Base-by-base conservation (phyloP, 345 rosid species). In the Arabis hirsuta region DNA sequence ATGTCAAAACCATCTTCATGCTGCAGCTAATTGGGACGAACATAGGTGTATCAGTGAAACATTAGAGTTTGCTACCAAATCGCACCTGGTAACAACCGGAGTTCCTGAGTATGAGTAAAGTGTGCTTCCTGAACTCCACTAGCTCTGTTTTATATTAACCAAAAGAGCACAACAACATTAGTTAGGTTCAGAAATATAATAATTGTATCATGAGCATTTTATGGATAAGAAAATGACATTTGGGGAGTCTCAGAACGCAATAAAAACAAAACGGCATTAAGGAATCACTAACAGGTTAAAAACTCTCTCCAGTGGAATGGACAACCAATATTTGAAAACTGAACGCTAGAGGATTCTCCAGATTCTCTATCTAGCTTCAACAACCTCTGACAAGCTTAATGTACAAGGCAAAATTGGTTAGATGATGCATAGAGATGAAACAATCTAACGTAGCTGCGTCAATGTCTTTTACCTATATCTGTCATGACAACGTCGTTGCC, bases 21-120 rank as follows among this genome's bases (percentile, higher is more conserved):
- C 29, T 48, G 42, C 24, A 62, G 66, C 72, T 32, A 69, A 58
- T 20, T 52, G 51, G 51, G 74, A 58, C 29, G 36, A 43, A 36
- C n/a, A 43, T 20, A 31, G 8, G 22, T 1, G 6, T 22, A 13
- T 24, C 12, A 36, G 57, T 7, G 47, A 58, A 59, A 20, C 9
- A 5, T 2, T 13, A 11, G 48, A 1, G 32, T 2, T 45, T 51
- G 32, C 9, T 7, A 62, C 6, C 13, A 10, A 46, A 46, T 29
- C 38, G 10, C 80, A 91, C 98, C 99, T 74, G 99, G 99, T 61
- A 94, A 80, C 78, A 87, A 80, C 73, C 72, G 82, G 69, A 88
- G 86, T 62, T 46, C 27, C 55, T 91, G 83, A 65, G 70, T 12
- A 76, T 84, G 91, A 80, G 84, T 88, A 45, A 69, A 26, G 57